Evolutionary conservation across 768 basidiomycete species (phyloP).

Genomic region (Mycena alexandri): DNA sequence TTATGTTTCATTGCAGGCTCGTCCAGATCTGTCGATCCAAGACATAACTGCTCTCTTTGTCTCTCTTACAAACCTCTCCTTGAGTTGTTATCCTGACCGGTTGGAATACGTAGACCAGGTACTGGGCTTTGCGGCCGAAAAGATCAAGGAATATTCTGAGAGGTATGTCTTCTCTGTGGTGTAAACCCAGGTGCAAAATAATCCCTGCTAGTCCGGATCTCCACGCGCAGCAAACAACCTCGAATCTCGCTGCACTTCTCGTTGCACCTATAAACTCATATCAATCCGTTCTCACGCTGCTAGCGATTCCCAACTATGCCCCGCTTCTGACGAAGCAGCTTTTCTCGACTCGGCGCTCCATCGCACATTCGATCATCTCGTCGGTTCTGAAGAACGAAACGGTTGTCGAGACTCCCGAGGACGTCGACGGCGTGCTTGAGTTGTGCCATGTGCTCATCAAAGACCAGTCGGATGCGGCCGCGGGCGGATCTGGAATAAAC

Average conservation of each 20-base stretch:
- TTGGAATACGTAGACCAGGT: conserved; percentile 98
- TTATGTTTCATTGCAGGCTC: conserved; percentile 67
- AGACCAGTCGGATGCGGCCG: conserved; percentile 76
- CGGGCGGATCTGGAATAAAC: conserved; percentile 45
- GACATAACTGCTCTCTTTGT: conserved; percentile 97
- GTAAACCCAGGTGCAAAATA: conserved; percentile 9
- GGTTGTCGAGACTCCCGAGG: conserved; percentile 91
- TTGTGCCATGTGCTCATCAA: conserved; percentile 93
- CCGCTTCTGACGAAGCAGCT: conserved; percentile 88
- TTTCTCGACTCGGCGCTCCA: conserved; percentile 89
- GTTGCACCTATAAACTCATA: conserved; percentile 97
- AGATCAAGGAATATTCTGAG: conserved; percentile 86
- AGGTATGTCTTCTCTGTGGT: conserved; percentile 60
- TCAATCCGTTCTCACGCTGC: conserved; percentile 95
- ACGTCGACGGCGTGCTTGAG: conserved; percentile 93
- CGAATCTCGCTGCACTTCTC: conserved; percentile 92
- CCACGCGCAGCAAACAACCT: conserved; percentile 86
- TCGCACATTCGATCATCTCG: conserved; percentile 95
- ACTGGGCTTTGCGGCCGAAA: conserved; percentile 87
- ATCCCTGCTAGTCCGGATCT: conserved; percentile 78
- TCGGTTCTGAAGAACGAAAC: conserved; percentile 98
- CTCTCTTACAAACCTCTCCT: conserved; percentile 92
- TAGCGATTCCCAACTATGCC: conserved; percentile 92
- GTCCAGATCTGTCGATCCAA: conserved; percentile 97
- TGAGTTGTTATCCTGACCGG: conserved; percentile 97